Evolutionary conservation across 768 basidiomycete species (phyloP), one percentile per base, ranked within the genome.

Genomic region (Leucosporidium yakuticum): DNA sequence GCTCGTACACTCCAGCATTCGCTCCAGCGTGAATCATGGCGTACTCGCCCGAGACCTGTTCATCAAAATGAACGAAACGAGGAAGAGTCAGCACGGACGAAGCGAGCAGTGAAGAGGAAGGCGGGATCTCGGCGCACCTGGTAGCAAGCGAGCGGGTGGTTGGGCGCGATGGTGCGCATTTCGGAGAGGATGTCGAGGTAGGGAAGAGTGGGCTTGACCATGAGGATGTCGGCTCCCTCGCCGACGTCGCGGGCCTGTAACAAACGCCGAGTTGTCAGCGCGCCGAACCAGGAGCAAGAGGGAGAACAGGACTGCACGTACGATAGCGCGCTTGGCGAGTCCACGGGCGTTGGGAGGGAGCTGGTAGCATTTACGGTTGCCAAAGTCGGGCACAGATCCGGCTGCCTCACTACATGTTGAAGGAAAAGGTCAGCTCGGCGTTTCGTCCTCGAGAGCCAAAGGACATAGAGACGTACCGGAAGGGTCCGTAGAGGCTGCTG

Each of bases 21-120:
- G 96, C 96, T 47, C 94, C 96, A 0, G 96, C 95, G 64, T 89
- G 88, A 36, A 99, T 82, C 96, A 98, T 98, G 15, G 95, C 92
- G 73, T 89, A 98, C 79, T 98, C 96, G 4, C 96, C 96, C 64
- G 91, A 93, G 60, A 99, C 96, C 80, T 94, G 90, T 36, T 29
- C 17, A 29, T 93, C 66, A 89, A 91, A 60, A 97, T 94, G 79
- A 91, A 90, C 25, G 36, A 36, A 31, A 34, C 4, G 3, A 39
- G 12, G 44, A 39, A 31, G 4, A 4, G 39, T n/a, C 2, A 25
- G 17, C 32, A 14, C 11, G 20, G 32, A 49, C n/a, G 7, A 31
- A n/a, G 27, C n/a, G n/a, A n/a, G n/a, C n/a, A n/a, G n/a, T n/a
- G n/a, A n/a, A n/a, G n/a, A n/a, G n/a, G n/a, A n/a, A n/a, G n/a